These are phyloP conservation scores for Curvularia eragrostidis DNA, from an alignment of 2,329 filamentous ascomycete species.

Conservation along the genomic window DNA sequence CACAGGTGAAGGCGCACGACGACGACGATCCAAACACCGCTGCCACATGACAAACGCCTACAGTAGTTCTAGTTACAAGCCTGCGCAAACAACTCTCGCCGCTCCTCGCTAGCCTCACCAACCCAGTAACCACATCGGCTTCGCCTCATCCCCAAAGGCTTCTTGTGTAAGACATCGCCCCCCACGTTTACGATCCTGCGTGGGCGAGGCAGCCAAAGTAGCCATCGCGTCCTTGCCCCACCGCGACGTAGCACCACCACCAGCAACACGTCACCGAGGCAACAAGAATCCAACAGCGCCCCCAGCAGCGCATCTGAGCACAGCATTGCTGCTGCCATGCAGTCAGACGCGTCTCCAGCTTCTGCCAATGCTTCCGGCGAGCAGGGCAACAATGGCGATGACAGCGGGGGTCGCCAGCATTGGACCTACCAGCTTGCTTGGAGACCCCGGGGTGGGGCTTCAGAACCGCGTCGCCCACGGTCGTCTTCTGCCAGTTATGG, in stretches of 20 bases:
- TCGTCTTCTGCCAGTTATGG: background rate
- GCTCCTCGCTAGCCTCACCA: slow-evolving; percentile 5
- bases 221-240: slow-evolving; percentile 13
- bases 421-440: background rate
- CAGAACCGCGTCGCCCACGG: background rate
- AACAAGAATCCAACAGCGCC: background rate
- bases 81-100: slow-evolving; percentile 16
- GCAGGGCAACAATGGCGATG: background rate
- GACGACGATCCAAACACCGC: background rate
- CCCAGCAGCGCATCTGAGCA: slow-evolving; percentile 8
- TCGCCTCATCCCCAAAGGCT: background rate
- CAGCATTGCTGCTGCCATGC: slow-evolving; percentile 19
- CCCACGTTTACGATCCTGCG: background rate
- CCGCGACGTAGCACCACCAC: slow-evolving; percentile 3
- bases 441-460: background rate
- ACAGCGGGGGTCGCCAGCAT: background rate
- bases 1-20: background rate
- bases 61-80: background rate
- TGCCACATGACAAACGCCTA: background rate
- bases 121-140: background rate
- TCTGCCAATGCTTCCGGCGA: background rate
- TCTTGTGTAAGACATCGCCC: background rate
- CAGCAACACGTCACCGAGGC: slow-evolving; percentile 5
- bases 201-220: slow-evolving; percentile 4
- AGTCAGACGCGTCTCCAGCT: slow-evolving; percentile 16